Base-by-base conservation (phyloP, 805 yeast species). In the Hanseniaspora meyeri region DNA sequence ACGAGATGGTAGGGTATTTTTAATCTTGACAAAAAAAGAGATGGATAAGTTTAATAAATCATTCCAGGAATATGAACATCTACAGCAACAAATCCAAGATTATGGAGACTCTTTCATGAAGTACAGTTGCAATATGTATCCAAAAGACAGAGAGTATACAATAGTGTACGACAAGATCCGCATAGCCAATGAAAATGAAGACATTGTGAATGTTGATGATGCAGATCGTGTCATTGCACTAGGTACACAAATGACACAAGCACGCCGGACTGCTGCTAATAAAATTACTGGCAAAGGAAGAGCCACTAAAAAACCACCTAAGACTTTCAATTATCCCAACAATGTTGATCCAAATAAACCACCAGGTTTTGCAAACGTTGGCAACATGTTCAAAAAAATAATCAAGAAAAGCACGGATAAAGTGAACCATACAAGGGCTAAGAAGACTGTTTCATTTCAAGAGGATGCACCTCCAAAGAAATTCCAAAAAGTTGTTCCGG, bases 11-110 rank as follows among this genome's bases (percentile, higher is more conserved):
- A 78, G 77, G 58, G 86, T 93, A 1, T 71, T 87, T 4, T 69
- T 90, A 39, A 68, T 93, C 5, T 80, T 91, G 63, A 79, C 96
- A 9, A 77, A 84, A 12, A 80, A 80, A 60, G 99, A 93, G 68
- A 79, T 83, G 56, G 64, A 70, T 6, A 95, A 91, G 65, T 87
- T 87, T 65, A 86, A 85, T 47, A 79, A 82, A 61, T 90, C 97
- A 0, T 81, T 87, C 85, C 83, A 77, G 32, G 93, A 89, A 31
- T 91, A 93, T 67, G 79, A 79, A 58, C 78, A 77, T 65, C 81
- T 93, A 45, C 97, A 93, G 63, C 76, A 76, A 51, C 81, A 80
- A 59, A 83, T 88, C 37, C 75, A 76, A 66, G 71, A 70, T 39
- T 50, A 36, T 39, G 59, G 59, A 19, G 77, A 77, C 27, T 73